Evolutionary conservation across 2,329 filamentous ascomycete species (phyloP).

Genomic region (Ampelomyces quisqualis): DNA sequence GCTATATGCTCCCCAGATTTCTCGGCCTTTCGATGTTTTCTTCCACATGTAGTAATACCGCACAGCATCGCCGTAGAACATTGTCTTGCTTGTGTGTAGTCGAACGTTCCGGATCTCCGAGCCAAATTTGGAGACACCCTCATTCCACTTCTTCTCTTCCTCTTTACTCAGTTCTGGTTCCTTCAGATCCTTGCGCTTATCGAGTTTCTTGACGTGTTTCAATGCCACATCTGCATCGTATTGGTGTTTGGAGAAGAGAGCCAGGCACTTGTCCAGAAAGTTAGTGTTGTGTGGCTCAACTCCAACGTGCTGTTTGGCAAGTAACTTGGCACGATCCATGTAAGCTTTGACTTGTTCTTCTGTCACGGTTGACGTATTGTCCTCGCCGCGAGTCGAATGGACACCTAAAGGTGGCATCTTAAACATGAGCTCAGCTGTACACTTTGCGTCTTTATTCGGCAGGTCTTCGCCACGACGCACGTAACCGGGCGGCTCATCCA

Average conservation of each 20-base stretch:
- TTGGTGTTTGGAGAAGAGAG: slow-evolving; percentile 68
- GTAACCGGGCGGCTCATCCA: slow-evolving; percentile 88
- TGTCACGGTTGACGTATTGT: slow-evolving; percentile 46
- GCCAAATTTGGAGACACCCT: slow-evolving; percentile 84
- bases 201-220: slow-evolving; percentile 65
- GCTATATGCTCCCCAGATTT: slow-evolving; percentile 87
- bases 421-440: slow-evolving; percentile 76
- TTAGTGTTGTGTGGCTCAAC: slow-evolving; percentile 79
- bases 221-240: slow-evolving; percentile 73
- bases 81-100: slow-evolving; percentile 75
- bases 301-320: slow-evolving; percentile 64
- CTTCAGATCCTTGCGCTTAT: slow-evolving; percentile 71
- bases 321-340: slow-evolving; percentile 66
- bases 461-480: slow-evolving; percentile 79
- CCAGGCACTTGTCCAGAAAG: slow-evolving; percentile 78
- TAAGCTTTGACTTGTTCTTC: slow-evolving; percentile 71
- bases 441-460: slow-evolving; percentile 68
- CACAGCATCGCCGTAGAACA: slow-evolving; percentile 77
- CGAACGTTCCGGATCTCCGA: slow-evolving; percentile 84
- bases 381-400: slow-evolving; percentile 50
- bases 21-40: slow-evolving; percentile 79
- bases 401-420: slow-evolving; percentile 64
- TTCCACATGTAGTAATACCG: slow-evolving; percentile 99
- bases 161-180: slow-evolving; percentile 77
- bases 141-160: slow-evolving; percentile 88